Base-by-base conservation (phyloP, 768 basidiomycete species). In the Sarcodon sp. region DNA sequence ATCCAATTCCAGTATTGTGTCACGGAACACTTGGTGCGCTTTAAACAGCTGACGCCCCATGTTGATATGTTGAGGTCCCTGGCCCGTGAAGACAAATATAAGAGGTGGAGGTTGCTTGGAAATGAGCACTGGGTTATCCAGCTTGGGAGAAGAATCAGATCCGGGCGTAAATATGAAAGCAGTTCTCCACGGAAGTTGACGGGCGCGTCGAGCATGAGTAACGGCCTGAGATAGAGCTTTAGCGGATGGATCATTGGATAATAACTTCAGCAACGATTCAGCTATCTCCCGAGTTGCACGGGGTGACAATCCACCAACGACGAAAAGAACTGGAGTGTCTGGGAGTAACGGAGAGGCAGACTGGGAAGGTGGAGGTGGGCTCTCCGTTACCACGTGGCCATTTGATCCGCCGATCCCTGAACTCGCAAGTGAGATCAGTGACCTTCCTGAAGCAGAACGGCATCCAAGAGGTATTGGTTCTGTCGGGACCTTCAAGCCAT, bases 351-450 rank as follows among this genome's bases (percentile, higher is more conserved):
- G 27, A 8, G 16, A 15, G 39, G 15, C 27, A 7, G 39, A 41
- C 8, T 16, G 16, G 8, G 13, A 27, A 13, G 27, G 16, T 11
- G 15, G 16, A 16, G 67, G 64, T 7, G 67, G 61, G 12, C 57
- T 59, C 53, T 71, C 64, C 7, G 71, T 43, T 18, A 73, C 61
- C 15, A 57, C 61, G 47, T 72, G 70, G 0, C 66, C 71, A 47
- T 69, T 70, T 2, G 64, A 61, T 7, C 71, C 71, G 16, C 70
- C 68, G 36, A 73, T 71, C 2, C 71, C 71, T 15, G 65, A 69
- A 48, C 69, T 66, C 0, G 65, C 58, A 45, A 73, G 62, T 0
- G 71, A 66, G 15, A 70, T 62, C 21, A 71, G 56, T 10, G 62
- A 39, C 9, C 51, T 56, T 27, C 59, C 55, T 6, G 58, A 55